Percentiles rank a stretch among this genome's conserved stretches.
phyloP scores from a whole-genome alignment of 768 basidiomycete species.

The Calocera cornea region DNA sequence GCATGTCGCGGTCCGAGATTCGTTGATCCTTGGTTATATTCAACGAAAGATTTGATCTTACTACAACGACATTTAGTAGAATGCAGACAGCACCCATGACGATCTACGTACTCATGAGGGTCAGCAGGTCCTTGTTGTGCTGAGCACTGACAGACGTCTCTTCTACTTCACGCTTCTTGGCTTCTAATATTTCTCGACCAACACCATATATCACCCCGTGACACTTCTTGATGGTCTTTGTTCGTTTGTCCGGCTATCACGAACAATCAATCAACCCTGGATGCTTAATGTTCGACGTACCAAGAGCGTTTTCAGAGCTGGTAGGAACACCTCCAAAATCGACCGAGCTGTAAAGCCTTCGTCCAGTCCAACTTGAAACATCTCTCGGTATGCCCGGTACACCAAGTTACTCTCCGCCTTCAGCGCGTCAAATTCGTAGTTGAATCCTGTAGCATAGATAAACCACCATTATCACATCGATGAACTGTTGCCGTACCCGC shows the following conservation, averaged over 20 bases:
- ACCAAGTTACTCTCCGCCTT: conserved; percentile 33
- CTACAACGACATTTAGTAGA: neutral
- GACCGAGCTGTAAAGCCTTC: conserved; percentile 31
- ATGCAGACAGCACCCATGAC: neutral
- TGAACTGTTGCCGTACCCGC: too few species aligned
- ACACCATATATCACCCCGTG: conserved; percentile 29
- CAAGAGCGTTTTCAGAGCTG: conserved; percentile 33
- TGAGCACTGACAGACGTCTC: conserved; percentile 23
- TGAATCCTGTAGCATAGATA: conserved; percentile 44
- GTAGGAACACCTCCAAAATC: conserved; percentile 36
- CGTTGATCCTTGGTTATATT: conserved; percentile 6
- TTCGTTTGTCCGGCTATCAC: conserved; percentile 34
- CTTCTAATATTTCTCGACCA: conserved; percentile 33
- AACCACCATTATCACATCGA: too few species aligned
- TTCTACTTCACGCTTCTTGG: conserved; percentile 28
- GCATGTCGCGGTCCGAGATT: conserved; percentile 17
- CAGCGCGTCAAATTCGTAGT: conserved; percentile 39
- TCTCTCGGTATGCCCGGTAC: conserved; percentile 36
- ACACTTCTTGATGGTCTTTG: conserved; percentile 28
- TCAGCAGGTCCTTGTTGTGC: conserved; percentile 33
- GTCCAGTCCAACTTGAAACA: conserved; percentile 36
- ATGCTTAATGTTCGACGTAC: conserved; percentile 22
- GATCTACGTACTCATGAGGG: conserved; percentile 32
- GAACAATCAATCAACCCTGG: neutral
- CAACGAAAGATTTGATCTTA: neutral